Conservation (phyloP, 176 grass and related monocot genomes). For the Carex parvula region DNA sequence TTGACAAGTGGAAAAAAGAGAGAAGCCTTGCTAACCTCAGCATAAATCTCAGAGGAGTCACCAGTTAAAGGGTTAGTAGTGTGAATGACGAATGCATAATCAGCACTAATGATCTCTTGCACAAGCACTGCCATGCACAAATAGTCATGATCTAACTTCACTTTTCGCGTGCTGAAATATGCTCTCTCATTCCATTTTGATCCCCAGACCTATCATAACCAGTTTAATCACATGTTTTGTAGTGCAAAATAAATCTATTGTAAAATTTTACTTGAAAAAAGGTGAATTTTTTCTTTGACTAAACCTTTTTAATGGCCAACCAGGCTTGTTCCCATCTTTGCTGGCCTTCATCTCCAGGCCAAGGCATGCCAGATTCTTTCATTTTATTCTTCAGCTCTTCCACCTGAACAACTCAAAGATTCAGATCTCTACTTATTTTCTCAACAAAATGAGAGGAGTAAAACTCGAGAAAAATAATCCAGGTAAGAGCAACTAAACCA, state of each 20-base stretch:
- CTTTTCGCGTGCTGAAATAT: constrained; percentile 90
- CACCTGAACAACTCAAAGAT: constrained; percentile 52
- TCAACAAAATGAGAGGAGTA: constrained; percentile 6
- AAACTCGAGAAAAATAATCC: constrained; percentile 4
- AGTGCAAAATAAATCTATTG: constrained; percentile 7
- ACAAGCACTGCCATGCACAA: constrained; percentile 95
- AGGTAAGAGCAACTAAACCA: constrained; percentile 50
- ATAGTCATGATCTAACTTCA: constrained; percentile 90
- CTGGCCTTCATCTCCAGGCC: constrained; percentile 91
- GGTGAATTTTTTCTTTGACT: not conserved
- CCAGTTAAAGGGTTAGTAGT: constrained; percentile 86
- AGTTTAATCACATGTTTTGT: constrained; percentile 7
- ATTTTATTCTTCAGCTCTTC: constrained; percentile 84
- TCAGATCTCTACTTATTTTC: constrained; percentile 5
- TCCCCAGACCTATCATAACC: constrained; percentile 73
- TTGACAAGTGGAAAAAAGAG: not conserved
- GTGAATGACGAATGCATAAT: constrained; percentile 99
- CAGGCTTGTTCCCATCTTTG: constrained; percentile 88
- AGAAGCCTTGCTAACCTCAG: constrained; percentile 49
- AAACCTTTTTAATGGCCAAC: constrained; percentile 88
- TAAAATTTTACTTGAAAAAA: constrained; percentile 23
- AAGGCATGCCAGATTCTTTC: constrained; percentile 79
- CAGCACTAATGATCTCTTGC: constrained; percentile 93
- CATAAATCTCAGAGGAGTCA: constrained; percentile 89
- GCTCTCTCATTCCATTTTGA: constrained; percentile 99